Evolutionary conservation across 495 filamentous ascomycete species (phyloP), one percentile per base, ranked within the genome.

Genomic region (Xylaria sp.): DNA sequence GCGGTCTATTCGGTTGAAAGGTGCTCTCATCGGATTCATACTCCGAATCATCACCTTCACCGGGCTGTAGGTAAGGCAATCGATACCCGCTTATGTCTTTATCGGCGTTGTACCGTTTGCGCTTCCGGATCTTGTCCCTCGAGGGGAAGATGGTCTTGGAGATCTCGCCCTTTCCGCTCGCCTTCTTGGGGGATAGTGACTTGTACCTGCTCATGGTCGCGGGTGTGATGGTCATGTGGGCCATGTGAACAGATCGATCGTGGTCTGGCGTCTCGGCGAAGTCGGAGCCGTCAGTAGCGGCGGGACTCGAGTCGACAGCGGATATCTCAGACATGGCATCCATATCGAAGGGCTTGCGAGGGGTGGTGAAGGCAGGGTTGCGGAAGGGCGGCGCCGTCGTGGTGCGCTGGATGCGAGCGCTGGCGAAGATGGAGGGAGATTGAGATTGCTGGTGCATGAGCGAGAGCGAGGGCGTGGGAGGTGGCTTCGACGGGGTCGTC

Each of bases 251-350:
- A n/a, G 78, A 75, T 19, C 64, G 77, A 21, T 84, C 81, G 35
- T 76, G 73, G 55, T 85, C 81, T 7, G 84, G 83, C 0, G 84
- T 85, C 7, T 84, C 82, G 2, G 82, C 79, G 41, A 82, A 80
- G 66, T 94, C 93, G 0, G 93, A 93, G 58, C 86, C 89, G 70
- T 90, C 89, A 44, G 81, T 84, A 75, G 85, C 84, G 48, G 88
- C 87, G 3, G 95, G 93, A 9, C 93, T 94, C 0, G 92, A 91
- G 76, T 97, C 95, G n/a, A 90, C 88, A 57, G 91, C 91, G 3
- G 93, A 95, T 37, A 82, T 82, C 37, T 86, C 84, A 11, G 93
- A 92, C 72, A 91, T 88, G 6, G 79, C 74, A 64, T 92, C 90
- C 26, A 89, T 78, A 17, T 93, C 90, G 68, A 86, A 78, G 0